Percentiles rank a stretch among this genome's conserved stretches.
Evolutionary conservation across 768 basidiomycete genomes (phyloP).

Genomic region (Boletus reticulatus): DNA sequence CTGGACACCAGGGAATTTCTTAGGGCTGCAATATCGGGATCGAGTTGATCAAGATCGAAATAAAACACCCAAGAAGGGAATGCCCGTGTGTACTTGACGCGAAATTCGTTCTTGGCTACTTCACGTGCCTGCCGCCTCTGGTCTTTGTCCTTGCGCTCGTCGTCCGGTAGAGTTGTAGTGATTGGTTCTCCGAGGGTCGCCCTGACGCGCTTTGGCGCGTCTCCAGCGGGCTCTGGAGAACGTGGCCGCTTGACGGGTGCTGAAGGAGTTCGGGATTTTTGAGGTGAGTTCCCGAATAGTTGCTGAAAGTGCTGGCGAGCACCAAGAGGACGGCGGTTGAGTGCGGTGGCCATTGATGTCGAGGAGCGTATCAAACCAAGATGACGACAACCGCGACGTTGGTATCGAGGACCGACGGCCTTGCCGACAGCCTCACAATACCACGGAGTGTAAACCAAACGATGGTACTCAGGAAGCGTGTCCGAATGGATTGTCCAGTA

Average conservation of each 20-base stretch:
- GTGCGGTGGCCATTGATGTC: constrained; percentile 39
- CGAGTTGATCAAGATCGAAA: constrained; percentile 64
- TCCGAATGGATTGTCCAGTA: background rate
- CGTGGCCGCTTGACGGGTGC: constrained; percentile 45
- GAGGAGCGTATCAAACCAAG: constrained; percentile 2
- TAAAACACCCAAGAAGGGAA: constrained; percentile 87
- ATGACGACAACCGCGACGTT: background rate
- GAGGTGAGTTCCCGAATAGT: constrained; percentile 34
- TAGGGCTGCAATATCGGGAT: constrained; percentile 34
- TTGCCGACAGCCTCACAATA: background rate
- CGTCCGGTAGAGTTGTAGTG: constrained; percentile 28
- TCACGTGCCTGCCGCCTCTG: constrained; percentile 51
- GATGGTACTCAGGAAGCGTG: background rate
- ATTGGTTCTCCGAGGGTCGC: constrained; percentile 25
- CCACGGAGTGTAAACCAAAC: background rate
- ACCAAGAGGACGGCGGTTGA: constrained; percentile 49
- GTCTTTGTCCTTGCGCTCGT: constrained; percentile 44
- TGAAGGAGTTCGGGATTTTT: constrained; percentile 33
- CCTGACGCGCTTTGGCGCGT: constrained; percentile 47
- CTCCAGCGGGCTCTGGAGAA: constrained; percentile 47
- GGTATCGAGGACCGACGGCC: background rate
- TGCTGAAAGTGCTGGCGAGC: constrained; percentile 40
- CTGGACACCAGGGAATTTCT: constrained; percentile 48
- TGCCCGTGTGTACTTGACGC: constrained; percentile 77
- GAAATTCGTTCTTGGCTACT: constrained; percentile 67